phyloP scores from a whole-genome alignment of 2,329 filamentous ascomycete species.

The Colletotrichum filicis region DNA sequence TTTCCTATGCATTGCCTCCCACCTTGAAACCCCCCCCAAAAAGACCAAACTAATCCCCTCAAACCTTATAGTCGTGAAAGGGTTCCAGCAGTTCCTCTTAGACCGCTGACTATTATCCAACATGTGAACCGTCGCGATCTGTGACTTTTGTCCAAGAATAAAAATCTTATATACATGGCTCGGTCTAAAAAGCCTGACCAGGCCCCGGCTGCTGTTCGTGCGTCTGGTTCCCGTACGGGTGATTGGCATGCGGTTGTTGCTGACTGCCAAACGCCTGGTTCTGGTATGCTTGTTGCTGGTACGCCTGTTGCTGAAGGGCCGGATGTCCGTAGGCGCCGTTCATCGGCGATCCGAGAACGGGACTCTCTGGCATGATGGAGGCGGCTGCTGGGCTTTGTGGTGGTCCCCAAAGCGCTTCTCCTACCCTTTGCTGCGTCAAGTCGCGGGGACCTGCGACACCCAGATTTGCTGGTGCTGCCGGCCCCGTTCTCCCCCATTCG shows the following conservation, averaged over 20 bases:
- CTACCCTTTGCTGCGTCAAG: conserved; percentile 45
- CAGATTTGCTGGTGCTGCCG: conserved; percentile 20
- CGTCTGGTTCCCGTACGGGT: background rate
- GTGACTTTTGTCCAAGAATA: background rate
- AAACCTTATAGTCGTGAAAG: background rate
- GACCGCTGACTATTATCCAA: background rate
- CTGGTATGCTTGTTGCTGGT: background rate
- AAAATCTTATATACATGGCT: background rate
- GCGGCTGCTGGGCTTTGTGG: conserved; percentile 10
- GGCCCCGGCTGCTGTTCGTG: background rate
- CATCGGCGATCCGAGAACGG: background rate
- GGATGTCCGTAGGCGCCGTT: background rate
- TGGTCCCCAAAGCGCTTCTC: conserved; percentile 47
- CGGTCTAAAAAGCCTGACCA: background rate
- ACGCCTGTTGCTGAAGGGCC: background rate
- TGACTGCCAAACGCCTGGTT: background rate
- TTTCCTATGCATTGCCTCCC: conserved; percentile 20
- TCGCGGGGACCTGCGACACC: conserved; percentile 37
- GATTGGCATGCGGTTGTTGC: background rate
- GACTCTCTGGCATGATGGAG: conserved; percentile 16
- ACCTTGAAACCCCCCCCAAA: background rate
- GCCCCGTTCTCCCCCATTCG: conserved; percentile 29
- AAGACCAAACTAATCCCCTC: background rate
- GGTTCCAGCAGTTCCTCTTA: background rate
- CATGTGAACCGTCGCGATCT: background rate